Conservation (phyloP, 495 filamentous ascomycete species). For the Aspergillus ostianus region DNA sequence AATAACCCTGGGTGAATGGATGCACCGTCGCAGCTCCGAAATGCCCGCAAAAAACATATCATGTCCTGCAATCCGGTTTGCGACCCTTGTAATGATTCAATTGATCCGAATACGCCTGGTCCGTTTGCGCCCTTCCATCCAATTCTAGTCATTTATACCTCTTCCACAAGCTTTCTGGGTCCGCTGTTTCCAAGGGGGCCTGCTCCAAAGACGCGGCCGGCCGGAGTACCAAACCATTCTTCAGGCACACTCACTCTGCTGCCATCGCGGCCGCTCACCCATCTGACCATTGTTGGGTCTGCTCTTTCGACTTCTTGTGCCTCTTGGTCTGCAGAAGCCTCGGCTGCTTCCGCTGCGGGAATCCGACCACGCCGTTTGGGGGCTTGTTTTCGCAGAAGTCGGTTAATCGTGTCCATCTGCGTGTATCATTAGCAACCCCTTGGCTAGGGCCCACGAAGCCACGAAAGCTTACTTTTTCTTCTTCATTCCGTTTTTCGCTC, state of each 20-base stretch:
- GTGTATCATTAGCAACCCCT: slow-evolving; percentile 11
- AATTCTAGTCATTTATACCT: slow-evolving; percentile 29
- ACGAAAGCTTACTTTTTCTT: slow-evolving; percentile 77
- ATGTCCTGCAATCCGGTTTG: slow-evolving; percentile 5
- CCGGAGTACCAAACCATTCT: slow-evolving; percentile 73
- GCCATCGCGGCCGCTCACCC: slow-evolving; percentile 70
- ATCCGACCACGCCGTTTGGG: slow-evolving; percentile 71
- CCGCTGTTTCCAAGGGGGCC: slow-evolving; percentile 7
- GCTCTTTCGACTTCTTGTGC: slow-evolving; percentile 54
- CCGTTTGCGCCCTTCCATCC: slow-evolving; percentile 15
- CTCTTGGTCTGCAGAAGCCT: slow-evolving; percentile 55
- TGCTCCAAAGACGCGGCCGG: slow-evolving; percentile 59
- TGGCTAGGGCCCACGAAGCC: not conserved
- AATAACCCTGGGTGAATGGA: not conserved
- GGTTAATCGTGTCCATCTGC: slow-evolving; percentile 96
- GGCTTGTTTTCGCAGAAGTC: slow-evolving; percentile 90
- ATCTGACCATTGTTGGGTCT: slow-evolving; percentile 71
- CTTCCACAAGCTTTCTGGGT: slow-evolving; percentile 46
- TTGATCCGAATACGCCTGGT: slow-evolving; percentile 29
- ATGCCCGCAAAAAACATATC: not conserved
- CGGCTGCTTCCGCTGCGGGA: slow-evolving; percentile 46
- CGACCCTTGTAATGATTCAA: slow-evolving; percentile 2
- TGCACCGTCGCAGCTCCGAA: not conserved
- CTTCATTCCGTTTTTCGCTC: slow-evolving; percentile 97
- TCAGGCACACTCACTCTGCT: slow-evolving; percentile 71